These are phyloP conservation scores for Globisporangium alternatum DNA, from an alignment of 352 stramenopile genomes.

Conservation along the genomic window DNA sequence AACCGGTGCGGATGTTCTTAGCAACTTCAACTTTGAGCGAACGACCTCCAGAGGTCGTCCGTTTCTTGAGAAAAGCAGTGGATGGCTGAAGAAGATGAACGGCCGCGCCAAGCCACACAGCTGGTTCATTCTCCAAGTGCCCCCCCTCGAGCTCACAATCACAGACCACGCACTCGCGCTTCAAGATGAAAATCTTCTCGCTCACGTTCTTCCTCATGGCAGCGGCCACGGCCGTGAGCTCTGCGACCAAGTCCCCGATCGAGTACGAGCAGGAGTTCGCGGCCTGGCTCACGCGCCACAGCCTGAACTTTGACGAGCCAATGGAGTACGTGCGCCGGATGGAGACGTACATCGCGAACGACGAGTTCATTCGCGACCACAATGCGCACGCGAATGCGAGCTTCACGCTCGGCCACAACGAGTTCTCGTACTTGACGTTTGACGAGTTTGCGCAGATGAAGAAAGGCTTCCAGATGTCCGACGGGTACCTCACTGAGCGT, in stretches of 20 bases:
- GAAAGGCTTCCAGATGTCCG: constrained; percentile 19
- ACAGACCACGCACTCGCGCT: not conserved
- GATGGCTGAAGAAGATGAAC: not conserved
- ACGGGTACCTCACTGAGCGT: constrained; percentile 19
- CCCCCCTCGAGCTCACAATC: not conserved
- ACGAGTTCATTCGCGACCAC: constrained; percentile 25
- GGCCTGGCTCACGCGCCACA: constrained; percentile 17
- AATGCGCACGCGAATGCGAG: constrained; percentile 16
- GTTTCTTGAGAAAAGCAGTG: not conserved
- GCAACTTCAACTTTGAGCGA: not conserved
- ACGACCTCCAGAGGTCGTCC: not conserved
- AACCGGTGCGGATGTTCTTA: too few relatives aligned
- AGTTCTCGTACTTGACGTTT: constrained; percentile 31
- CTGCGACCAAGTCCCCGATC: not conserved
- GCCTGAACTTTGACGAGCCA: constrained; percentile 16
- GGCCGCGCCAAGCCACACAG: not conserved
- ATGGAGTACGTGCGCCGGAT: constrained; percentile 23
- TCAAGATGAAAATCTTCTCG: constrained; percentile 14
- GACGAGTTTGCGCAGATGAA: constrained; percentile 24
- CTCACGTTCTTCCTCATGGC: constrained; percentile 13
- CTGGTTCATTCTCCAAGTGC: not conserved
- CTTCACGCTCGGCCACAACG: constrained; percentile 32
- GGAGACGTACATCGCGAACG: constrained; percentile 27
- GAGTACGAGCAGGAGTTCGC: constrained; percentile 29
- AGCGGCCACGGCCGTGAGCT: not conserved